Evolutionary conservation across 2,329 filamentous ascomycete species (phyloP), one percentile per base, ranked within the genome.

Genomic region (Ophiocordyceps australis): DNA sequence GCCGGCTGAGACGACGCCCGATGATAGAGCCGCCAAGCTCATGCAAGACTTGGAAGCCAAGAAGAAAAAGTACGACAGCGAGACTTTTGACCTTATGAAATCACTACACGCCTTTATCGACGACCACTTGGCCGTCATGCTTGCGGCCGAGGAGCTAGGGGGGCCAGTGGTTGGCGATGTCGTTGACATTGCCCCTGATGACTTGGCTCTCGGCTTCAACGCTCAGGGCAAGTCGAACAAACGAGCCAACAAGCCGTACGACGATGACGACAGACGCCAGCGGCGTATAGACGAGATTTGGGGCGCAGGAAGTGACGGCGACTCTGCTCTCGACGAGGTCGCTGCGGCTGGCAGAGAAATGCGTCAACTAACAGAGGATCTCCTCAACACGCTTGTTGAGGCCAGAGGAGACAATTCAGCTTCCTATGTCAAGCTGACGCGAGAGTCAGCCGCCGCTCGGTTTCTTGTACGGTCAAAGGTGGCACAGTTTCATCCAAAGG

Each of bases 121-220:
- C 32, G 54, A 68, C 22, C 63, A 69, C 21, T 59, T 92, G 2
- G 76, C 77, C 2, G 52, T 65, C 4, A 78, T 86, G 69, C 57
- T 92, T 22, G 81, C 80, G 6, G 78, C 79, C 1, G 82, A 91
- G 50, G 78, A 83, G 40, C 59, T 85, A 2, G 82, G 82, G 7
- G 81, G 82, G 0, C 81, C 82, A 0, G 74, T 83, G 9, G 79
- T 85, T 1, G 79, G 82, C 4, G 75, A 81, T 35, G 57, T 74
- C 37, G 59, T 76, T 41, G 69, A 77, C 45, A 40, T 78, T 14
- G 50, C 72, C 55, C 38, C 63, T 7, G 63, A 75, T 23, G 65
- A 64, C 34, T 49, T 74, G 5, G 61, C 57, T 5, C 62, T 59
- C 7, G 69, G 67, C 2, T 74, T 74, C 43, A 73, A 57, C 35